Evolutionary conservation across 2,329 filamentous ascomycete species (phyloP).

Genomic region (Aspergillus aculeatinus): DNA sequence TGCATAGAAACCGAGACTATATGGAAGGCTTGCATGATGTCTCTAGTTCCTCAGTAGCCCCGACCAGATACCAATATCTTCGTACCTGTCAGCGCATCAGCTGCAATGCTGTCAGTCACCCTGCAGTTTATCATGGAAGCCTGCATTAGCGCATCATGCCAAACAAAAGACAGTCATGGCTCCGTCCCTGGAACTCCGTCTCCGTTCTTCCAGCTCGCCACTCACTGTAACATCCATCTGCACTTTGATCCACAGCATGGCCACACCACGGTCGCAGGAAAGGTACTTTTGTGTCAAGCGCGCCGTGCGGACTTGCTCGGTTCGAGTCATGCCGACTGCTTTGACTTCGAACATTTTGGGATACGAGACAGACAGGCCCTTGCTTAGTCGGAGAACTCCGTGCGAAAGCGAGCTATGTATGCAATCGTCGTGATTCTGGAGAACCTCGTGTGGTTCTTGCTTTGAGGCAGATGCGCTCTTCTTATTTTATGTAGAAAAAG

Average conservation of each 20-base stretch:
- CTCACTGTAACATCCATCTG: background rate
- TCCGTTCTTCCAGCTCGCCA: background rate
- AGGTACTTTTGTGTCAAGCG: background rate
- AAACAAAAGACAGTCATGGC: background rate
- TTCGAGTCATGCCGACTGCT: background rate
- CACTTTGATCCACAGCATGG: background rate
- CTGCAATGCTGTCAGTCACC: background rate
- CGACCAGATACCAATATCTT: background rate
- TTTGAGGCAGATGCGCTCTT: background rate
- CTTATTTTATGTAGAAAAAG: background rate
- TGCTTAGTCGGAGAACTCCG: background rate
- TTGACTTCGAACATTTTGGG: background rate
- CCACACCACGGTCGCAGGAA: background rate
- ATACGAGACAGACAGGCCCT: background rate
- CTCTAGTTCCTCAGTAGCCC: background rate
- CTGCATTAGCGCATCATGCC: slow-evolving; percentile 2
- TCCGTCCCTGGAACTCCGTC: background rate
- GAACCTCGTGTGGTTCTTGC: background rate
- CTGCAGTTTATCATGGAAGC: background rate
- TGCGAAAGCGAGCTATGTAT: background rate
- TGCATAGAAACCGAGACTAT: background rate
- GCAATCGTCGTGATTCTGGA: background rate
- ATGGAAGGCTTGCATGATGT: background rate
- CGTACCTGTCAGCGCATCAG: slow-evolving; percentile 2
- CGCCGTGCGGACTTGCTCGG: background rate